Conservation (phyloP, 768 basidiomycete species). For the Phylloporus sp. region DNA sequence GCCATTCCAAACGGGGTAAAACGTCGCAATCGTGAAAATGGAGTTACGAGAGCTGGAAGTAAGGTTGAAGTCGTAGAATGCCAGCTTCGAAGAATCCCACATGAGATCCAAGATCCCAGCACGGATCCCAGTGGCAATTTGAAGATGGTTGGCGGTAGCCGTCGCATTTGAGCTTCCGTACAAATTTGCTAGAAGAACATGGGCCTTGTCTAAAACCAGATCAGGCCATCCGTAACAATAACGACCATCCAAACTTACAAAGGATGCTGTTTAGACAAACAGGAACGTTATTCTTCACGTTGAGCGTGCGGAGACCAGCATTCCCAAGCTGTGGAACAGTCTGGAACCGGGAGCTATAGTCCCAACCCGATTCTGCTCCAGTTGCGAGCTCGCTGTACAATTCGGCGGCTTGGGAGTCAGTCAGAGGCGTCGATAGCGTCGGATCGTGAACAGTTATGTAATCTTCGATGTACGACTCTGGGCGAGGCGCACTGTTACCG, state of each 20-base stretch:
- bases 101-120: conserved; percentile 77
- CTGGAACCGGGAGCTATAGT: conserved; percentile 43
- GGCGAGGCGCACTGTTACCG: conserved; percentile 80
- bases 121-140: conserved; percentile 53
- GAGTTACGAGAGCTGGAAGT: conserved; percentile 58
- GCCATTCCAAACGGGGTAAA: conserved; percentile 83
- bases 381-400: conserved; percentile 86
- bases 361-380: conserved; percentile 75
- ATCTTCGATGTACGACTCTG: conserved; percentile 80
- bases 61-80: conserved; percentile 88
- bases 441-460: conserved; percentile 74
- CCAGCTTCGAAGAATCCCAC: conserved; percentile 80
- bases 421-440: conserved; percentile 47
- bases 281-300: conserved; percentile 64
- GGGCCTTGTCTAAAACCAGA: conserved; percentile 54
- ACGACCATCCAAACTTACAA: conserved; percentile 42
- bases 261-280: conserved; percentile 83
- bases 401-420: conserved; percentile 50
- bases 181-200: conserved; percentile 53
- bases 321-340: conserved; percentile 33
- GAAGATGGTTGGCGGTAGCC: conserved; percentile 45
- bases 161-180: conserved; percentile 46
- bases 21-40: conserved; percentile 70
- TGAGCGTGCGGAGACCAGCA: conserved; percentile 62
- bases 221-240: not conserved